phyloP scores from a whole-genome alignment of 1,139 yeast genomes.

The Geotrichum candidum region DNA sequence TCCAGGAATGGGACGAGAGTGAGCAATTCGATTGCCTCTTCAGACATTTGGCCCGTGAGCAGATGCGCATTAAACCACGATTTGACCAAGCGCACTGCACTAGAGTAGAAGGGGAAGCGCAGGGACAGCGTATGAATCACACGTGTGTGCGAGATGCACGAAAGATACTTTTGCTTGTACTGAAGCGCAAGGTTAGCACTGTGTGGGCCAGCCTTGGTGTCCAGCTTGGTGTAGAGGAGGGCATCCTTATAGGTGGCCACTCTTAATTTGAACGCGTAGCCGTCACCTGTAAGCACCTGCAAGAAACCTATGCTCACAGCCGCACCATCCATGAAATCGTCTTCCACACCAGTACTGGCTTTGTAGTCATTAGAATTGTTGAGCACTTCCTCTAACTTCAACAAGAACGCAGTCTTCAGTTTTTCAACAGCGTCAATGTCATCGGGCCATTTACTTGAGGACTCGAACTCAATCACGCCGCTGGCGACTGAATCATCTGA shows the following conservation, averaged over 20 bases:
- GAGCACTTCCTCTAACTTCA: constrained; percentile 62
- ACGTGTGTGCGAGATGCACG: constrained; percentile 76
- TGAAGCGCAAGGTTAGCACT: constrained; percentile 24
- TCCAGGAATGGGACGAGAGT: constrained; percentile 83
- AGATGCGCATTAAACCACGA: constrained; percentile 72
- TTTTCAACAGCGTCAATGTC: constrained; percentile 78
- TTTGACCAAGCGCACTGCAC: constrained; percentile 78
- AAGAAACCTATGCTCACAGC: constrained; percentile 43
- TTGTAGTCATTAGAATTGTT: constrained; percentile 45
- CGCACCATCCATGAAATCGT: constrained; percentile 44
- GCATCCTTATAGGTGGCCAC: constrained; percentile 81
- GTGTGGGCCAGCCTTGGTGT: constrained; percentile 48
- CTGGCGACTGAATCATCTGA: constrained; percentile 80
- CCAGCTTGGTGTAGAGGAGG: constrained; percentile 51
- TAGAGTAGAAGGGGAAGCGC: constrained; percentile 67
- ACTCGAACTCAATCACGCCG: constrained; percentile 77
- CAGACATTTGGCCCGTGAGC: constrained; percentile 60
- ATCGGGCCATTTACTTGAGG: constrained; percentile 93
- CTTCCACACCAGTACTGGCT: constrained; percentile 56
- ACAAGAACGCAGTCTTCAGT: constrained; percentile 81
- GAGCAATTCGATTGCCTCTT: constrained; percentile 74
- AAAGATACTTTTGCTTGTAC: constrained; percentile 53
- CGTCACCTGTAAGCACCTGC: constrained; percentile 74
- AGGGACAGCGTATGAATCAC: constrained; percentile 65
- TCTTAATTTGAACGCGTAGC: constrained; percentile 72